Percentiles rank a stretch among this genome's conserved stretches.
Evolutionary conservation across 441 rosid species (phyloP).

Genomic region (Adansonia grandidieri): DNA sequence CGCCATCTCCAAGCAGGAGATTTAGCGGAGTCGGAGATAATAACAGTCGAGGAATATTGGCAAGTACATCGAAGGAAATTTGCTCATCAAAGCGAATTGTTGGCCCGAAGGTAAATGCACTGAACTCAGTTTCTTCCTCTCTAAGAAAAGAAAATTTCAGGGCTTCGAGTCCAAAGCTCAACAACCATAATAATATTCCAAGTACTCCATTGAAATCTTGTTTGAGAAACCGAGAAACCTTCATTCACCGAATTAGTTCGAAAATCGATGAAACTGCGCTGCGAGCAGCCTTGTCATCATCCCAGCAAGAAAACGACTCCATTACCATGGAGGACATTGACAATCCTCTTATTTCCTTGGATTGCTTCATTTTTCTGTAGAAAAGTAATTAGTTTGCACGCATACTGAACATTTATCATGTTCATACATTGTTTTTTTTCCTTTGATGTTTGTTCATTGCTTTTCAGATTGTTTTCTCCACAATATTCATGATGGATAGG

Average conservation of each 20-base stretch:
- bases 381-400: conserved; percentile 19
- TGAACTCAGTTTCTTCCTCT: conserved; percentile 35
- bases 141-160: conserved; percentile 42
- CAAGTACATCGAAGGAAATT: conserved; percentile 39
- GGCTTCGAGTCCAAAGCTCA: conserved; percentile 34
- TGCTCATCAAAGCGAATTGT: conserved; percentile 33
- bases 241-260: conserved; percentile 56
- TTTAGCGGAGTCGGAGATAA: conserved; percentile 36
- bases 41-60: conserved; percentile 28
- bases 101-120: conserved; percentile 36
- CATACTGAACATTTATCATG: conserved; percentile 11
- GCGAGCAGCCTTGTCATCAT: conserved; percentile 40
- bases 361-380: conserved; percentile 84
- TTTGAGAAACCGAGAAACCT: conserved; percentile 50
- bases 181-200: neutral
- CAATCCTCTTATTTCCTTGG: conserved; percentile 80
- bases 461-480: neutral
- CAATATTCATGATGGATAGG: neutral
- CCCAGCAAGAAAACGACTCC: conserved; percentile 39
- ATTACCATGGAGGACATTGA: conserved; percentile 56
- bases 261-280: conserved; percentile 52
- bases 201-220: conserved; percentile 32
- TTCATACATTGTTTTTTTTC: neutral
- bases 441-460: neutral
- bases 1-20: conserved; percentile 80